These are phyloP conservation scores for Avena sativa DNA, from an alignment of 176 grass and related monocot species.

Conservation along the genomic window DNA sequence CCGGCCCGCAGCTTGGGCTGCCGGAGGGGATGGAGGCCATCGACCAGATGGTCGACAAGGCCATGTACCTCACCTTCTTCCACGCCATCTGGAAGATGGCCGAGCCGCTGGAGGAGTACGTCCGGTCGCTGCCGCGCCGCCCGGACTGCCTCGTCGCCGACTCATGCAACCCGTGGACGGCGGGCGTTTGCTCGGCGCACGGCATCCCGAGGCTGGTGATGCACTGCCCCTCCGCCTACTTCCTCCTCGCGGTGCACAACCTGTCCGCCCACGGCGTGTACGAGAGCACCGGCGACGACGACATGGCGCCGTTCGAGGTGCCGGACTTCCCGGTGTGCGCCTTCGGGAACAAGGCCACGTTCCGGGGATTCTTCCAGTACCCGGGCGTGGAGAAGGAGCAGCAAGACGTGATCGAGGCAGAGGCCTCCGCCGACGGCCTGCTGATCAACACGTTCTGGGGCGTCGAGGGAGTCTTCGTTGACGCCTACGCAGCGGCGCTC, in stretches of 20 bases:
- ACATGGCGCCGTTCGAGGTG: constrained; percentile 37
- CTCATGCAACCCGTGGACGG: constrained; percentile 36
- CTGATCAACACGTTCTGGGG: constrained; percentile 50
- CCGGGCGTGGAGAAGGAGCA: constrained; percentile 9
- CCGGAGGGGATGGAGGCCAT: constrained; percentile 39
- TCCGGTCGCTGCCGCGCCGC: neutral
- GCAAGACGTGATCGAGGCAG: constrained; percentile 14
- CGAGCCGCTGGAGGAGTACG: constrained; percentile 35
- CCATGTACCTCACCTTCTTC: constrained; percentile 13
- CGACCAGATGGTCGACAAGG: neutral
- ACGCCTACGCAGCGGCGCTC: constrained; percentile 43
- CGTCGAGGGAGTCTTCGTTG: constrained; percentile 32
- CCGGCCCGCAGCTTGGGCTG: constrained; percentile 32
- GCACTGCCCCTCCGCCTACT: constrained; percentile 23
- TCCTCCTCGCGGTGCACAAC: constrained; percentile 8
- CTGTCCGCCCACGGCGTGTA: constrained; percentile 14
- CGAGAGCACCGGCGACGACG: constrained; percentile 12
- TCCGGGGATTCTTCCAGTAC: constrained; percentile 27
- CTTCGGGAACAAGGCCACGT: constrained; percentile 37
- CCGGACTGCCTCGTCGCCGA: constrained; percentile 43
- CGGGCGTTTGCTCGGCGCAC: neutral
- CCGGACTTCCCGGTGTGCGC: constrained; percentile 35
- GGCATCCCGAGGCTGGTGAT: constrained; percentile 25
- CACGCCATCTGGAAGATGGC: constrained; percentile 19
- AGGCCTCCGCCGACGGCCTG: constrained; percentile 46